Conservation (phyloP, 2,329 filamentous ascomycete genomes). For the Thelonectria olida region DNA sequence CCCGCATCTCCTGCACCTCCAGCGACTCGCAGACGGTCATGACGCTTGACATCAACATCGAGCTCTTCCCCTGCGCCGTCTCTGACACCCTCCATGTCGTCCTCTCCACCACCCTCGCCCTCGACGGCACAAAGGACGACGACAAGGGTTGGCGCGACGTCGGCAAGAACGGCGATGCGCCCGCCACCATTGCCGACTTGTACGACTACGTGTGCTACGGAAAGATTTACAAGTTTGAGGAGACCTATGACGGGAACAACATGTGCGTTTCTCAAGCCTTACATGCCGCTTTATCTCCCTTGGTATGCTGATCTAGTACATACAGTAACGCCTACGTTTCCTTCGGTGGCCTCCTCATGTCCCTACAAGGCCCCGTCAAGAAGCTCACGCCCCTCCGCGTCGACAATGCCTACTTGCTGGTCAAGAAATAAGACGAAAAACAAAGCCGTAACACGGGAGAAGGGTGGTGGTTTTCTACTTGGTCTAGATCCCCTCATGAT, state of each 20-base stretch:
- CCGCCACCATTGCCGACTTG: constrained; percentile 75
- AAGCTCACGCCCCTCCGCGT: constrained; percentile 92
- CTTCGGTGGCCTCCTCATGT: constrained; percentile 91
- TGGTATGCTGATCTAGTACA: constrained; percentile 23
- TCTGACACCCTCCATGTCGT: constrained; percentile 84
- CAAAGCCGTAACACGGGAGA: neutral
- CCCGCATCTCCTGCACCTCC: constrained; percentile 82
- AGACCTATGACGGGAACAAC: constrained; percentile 79
- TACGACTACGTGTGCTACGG: constrained; percentile 91
- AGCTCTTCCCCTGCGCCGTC: constrained; percentile 81
- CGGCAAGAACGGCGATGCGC: constrained; percentile 60
- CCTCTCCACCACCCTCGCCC: constrained; percentile 83
- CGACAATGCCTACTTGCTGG: constrained; percentile 90
- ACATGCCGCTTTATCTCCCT: neutral
- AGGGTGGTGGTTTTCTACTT: constrained; percentile 26
- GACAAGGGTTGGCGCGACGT: constrained; percentile 84
- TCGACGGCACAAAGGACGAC: constrained; percentile 85
- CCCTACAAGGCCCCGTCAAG: constrained; percentile 92
- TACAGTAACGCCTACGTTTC: constrained; percentile 90
- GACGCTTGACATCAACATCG: constrained; percentile 91
- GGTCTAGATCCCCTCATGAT: constrained; percentile 37
- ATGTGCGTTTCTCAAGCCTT: constrained; percentile 67
- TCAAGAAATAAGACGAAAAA: constrained; percentile 78
- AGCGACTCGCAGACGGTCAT: constrained; percentile 79
- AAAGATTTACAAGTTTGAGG: constrained; percentile 90